phyloP scores from a whole-genome alignment of 2,329 filamentous ascomycete species.

The Cyphellophora attinorum region DNA sequence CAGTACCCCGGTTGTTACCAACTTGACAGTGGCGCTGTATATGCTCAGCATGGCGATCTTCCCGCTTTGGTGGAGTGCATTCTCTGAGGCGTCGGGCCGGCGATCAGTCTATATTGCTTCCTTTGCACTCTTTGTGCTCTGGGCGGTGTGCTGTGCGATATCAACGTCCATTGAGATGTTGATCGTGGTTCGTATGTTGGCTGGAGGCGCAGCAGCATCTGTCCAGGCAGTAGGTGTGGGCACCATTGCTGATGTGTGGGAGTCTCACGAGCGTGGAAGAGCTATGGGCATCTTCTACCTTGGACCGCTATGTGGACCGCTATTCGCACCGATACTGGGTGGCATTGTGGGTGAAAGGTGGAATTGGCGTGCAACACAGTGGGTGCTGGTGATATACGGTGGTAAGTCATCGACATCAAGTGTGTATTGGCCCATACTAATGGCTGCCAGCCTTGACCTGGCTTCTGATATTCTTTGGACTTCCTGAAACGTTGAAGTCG shows the following conservation, averaged over 20 bases:
- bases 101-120: slow-evolving; percentile 70
- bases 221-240: slow-evolving; percentile 78
- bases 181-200: slow-evolving; percentile 63
- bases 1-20: slow-evolving; percentile 56
- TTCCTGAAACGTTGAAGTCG: slow-evolving; percentile 32
- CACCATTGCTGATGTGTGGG: slow-evolving; percentile 75
- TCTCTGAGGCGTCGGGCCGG: slow-evolving; percentile 62
- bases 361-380: slow-evolving; percentile 69
- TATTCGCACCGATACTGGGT: slow-evolving; percentile 68
- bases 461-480: slow-evolving; percentile 30
- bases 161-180: slow-evolving; percentile 65
- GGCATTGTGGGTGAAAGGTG: slow-evolving; percentile 60
- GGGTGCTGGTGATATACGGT: slow-evolving; percentile 66
- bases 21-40: slow-evolving; percentile 68
- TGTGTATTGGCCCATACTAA: background rate
- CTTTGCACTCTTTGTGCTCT: slow-evolving; percentile 63
- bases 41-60: slow-evolving; percentile 79
- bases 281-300: slow-evolving; percentile 83
- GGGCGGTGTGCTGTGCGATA: slow-evolving; percentile 59
- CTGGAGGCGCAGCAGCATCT: slow-evolving; percentile 67
- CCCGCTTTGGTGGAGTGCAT: slow-evolving; percentile 78
- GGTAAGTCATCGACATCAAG: slow-evolving; percentile 11
- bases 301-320: slow-evolving; percentile 64
- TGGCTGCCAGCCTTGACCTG: slow-evolving; percentile 22
- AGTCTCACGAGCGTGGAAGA: slow-evolving; percentile 57